Conservation (phyloP, 139 green algal species). For the Coelastrella sp. region DNA sequence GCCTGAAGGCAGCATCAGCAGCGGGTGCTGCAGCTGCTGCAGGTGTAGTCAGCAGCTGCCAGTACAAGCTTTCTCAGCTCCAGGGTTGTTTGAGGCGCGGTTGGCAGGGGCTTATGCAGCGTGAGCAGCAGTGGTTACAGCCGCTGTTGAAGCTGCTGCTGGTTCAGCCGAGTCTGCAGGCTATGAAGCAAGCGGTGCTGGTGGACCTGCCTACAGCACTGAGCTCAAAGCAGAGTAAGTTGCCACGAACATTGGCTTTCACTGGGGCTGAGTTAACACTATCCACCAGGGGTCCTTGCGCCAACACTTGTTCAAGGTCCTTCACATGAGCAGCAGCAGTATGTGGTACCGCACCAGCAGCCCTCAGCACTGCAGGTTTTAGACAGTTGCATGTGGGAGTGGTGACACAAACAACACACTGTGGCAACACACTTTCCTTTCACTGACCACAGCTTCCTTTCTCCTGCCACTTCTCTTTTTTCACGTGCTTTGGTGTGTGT, state of each 20-base stretch:
- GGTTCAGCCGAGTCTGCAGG: not conserved
- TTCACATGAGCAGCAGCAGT: no score
- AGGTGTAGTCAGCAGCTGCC: not conserved
- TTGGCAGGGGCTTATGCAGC: not conserved
- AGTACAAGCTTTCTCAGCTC: not conserved
- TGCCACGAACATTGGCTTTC: no score
- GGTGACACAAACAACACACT: no score
- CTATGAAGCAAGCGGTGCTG: not conserved
- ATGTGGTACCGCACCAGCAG: no score
- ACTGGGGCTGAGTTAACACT: no score
- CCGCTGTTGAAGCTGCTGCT: conserved; percentile 25
- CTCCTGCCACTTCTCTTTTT: no score
- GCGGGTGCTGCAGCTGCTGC: not conserved
- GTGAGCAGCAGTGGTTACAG: conserved; percentile 22
- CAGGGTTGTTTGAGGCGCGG: not conserved
- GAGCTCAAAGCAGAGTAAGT: conserved; percentile 13
- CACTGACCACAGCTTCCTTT: no score
- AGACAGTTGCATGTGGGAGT: no score
- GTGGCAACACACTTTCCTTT: no score
- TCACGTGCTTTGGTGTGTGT: not conserved
- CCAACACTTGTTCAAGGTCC: no score
- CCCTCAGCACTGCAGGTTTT: no score
- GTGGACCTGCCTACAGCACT: not conserved
- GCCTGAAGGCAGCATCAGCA: not conserved
- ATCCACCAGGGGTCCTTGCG: no score